These are phyloP conservation scores for Trifolium fragiferum DNA, from an alignment of 306 rosid species.

Conservation along the genomic window DNA sequence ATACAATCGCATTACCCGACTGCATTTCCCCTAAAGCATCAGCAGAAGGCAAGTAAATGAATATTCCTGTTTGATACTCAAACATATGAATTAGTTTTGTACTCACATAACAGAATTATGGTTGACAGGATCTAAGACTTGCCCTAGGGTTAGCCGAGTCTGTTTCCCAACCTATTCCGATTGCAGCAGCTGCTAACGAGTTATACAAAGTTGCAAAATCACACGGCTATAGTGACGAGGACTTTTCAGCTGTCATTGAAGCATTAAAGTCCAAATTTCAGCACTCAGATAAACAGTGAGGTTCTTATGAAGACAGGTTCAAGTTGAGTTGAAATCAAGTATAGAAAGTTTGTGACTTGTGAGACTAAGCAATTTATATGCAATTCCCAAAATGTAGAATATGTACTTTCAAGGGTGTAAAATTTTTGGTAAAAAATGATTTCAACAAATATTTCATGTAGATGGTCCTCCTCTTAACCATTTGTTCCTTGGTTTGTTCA, in stretches of 20 bases:
- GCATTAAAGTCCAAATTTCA: conserved; percentile 75
- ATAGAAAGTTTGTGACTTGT: conserved; percentile 12
- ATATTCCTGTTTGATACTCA: conserved; percentile 19
- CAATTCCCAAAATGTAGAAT: conserved; percentile 34
- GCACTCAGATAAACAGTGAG: conserved; percentile 44
- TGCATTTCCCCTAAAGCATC: conserved; percentile 94
- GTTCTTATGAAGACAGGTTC: neutral
- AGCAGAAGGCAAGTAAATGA: conserved; percentile 76
- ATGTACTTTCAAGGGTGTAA: too few relatives aligned
- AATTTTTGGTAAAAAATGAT: too few relatives aligned
- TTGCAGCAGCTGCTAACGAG: conserved; percentile 95
- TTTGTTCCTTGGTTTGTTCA: too few relatives aligned
- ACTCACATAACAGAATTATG: conserved; percentile 1
- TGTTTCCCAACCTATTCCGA: conserved; percentile 84
- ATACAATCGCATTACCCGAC: conserved; percentile 82
- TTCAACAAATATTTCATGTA: too few relatives aligned
- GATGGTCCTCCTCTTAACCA: too few relatives aligned
- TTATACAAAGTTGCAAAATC: conserved; percentile 92
- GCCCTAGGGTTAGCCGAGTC: conserved; percentile 92
- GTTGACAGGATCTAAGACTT: conserved; percentile 89
- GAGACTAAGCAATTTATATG: conserved; percentile 4
- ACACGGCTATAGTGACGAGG: conserved; percentile 80
- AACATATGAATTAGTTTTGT: neutral
- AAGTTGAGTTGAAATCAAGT: conserved; percentile 4
- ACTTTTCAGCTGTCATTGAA: conserved; percentile 96